Percentiles rank a stretch among this genome's conserved stretches.
Evolutionary conservation across 2,329 filamentous ascomycete genomes (phyloP).

Genomic region (Fusarium siculi): DNA sequence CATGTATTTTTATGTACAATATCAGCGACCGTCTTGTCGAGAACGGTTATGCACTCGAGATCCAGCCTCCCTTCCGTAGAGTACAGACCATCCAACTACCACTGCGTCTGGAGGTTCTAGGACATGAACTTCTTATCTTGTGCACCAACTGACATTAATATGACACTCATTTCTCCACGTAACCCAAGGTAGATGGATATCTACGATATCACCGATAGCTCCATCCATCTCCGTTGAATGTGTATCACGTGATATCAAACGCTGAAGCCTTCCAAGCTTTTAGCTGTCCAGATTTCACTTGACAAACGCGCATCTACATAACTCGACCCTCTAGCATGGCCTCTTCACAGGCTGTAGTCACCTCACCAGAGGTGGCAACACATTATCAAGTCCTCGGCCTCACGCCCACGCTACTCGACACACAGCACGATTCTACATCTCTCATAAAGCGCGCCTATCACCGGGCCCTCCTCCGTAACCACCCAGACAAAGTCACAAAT

Average conservation of each 20-base stretch:
- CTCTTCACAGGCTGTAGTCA: constrained; percentile 6
- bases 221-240: background rate
- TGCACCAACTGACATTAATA: background rate
- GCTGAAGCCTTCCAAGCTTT: constrained; percentile 8
- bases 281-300: background rate
- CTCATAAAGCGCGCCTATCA: constrained; percentile 72
- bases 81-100: background rate
- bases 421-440: constrained; percentile 55
- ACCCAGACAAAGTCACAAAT: constrained; percentile 67
- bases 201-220: background rate
- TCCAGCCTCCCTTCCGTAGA: background rate
- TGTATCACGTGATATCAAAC: constrained; percentile 40
- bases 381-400: constrained; percentile 72
- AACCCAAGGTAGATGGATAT: background rate
- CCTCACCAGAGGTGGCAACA: constrained; percentile 51
- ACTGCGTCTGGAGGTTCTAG: background rate
- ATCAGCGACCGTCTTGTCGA: constrained; percentile 25
- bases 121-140: background rate
- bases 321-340: constrained; percentile 11
- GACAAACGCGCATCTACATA: background rate
- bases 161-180: background rate
- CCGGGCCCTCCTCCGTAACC: constrained; percentile 71
- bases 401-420: constrained; percentile 59
- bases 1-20: constrained; percentile 49
- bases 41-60: constrained; percentile 1